Percentiles rank a stretch among this genome's conserved stretches.
Conservation (phyloP, 305 asterid species). For the Fraxinus paxiana region DNA sequence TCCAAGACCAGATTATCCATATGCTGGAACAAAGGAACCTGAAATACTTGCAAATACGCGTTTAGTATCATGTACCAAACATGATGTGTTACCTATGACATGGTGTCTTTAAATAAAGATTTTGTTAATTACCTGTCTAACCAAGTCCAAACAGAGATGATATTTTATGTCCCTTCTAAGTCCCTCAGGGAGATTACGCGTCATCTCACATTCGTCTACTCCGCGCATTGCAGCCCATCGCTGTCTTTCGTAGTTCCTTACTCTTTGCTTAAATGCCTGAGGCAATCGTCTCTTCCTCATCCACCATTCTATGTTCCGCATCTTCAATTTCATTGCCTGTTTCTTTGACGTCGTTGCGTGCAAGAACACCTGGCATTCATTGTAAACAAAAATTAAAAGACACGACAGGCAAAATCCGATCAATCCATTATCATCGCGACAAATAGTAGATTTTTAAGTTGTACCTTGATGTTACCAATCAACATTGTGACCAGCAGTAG, state of each 20-base stretch:
- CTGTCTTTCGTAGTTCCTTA: conserved; percentile 80
- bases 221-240: conserved; percentile 98
- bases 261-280: conserved; percentile 57
- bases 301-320: conserved; percentile 99
- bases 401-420: not conserved
- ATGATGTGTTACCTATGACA: not conserved
- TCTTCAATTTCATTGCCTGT: conserved; percentile 88
- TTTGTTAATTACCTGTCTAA: conserved; percentile 54
- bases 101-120: not conserved
- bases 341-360: conserved; percentile 96
- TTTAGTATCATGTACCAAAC: not conserved
- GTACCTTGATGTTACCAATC: conserved; percentile 93
- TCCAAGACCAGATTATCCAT: conserved; percentile 91
- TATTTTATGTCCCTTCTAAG: conserved; percentile 85
- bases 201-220: conserved; percentile 86
- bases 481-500: conserved; percentile 89
- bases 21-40: conserved; percentile 95
- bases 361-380: conserved; percentile 58
- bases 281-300: conserved; percentile 87
- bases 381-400: not conserved
- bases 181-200: conserved; percentile 82
- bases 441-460: not conserved
- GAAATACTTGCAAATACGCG: not conserved
- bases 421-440: not conserved
- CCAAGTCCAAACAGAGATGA: conserved; percentile 88